Percentiles rank a stretch among this genome's conserved stretches.
phyloP scores from a whole-genome alignment of 208 protist species.

The Giardia duodenalis region DNA sequence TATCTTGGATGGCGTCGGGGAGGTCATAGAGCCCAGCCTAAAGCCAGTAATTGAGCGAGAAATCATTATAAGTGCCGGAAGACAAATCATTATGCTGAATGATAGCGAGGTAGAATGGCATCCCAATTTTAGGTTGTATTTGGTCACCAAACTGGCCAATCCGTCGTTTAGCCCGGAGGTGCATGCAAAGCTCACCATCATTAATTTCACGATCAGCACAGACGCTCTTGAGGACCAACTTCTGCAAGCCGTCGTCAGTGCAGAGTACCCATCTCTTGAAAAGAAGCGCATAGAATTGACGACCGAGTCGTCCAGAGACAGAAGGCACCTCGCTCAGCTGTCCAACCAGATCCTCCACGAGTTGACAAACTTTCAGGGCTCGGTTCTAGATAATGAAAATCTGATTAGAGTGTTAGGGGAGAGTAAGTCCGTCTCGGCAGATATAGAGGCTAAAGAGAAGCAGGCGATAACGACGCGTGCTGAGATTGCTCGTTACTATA shows the following conservation, averaged over 20 bases:
- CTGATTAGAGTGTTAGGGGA: conserved; percentile 73
- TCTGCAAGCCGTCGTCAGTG: conserved; percentile 83
- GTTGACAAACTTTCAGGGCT: conserved; percentile 10
- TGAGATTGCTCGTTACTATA: conserved; percentile 60
- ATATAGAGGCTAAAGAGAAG: conserved; percentile 50
- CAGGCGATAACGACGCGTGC: conserved; percentile 57
- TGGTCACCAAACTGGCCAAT: conserved; percentile 89
- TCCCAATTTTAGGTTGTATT: conserved; percentile 79
- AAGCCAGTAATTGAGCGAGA: conserved; percentile 90
- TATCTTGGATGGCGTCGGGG: conserved; percentile 52
- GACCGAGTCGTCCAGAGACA: conserved; percentile 79
- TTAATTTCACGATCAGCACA: conserved; percentile 92
- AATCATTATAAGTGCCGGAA: conserved; percentile 69
- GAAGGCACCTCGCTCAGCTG: conserved; percentile 77
- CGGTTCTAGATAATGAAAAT: conserved; percentile 69
- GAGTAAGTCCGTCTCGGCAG: conserved; percentile 71
- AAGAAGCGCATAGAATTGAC: conserved; percentile 75
- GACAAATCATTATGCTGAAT: conserved; percentile 36
- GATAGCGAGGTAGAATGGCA: conserved; percentile 90
- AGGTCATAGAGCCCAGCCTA: conserved; percentile 89
- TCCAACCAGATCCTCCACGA: conserved; percentile 76
- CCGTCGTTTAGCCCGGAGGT: conserved; percentile 89
- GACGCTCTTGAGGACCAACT: conserved; percentile 89
- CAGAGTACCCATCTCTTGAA: conserved; percentile 83
- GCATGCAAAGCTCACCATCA: conserved; percentile 83